Base-by-base conservation (phyloP, 2,329 filamentous ascomycete genomes). In the Tolypocladium cylindrosporum region DNA sequence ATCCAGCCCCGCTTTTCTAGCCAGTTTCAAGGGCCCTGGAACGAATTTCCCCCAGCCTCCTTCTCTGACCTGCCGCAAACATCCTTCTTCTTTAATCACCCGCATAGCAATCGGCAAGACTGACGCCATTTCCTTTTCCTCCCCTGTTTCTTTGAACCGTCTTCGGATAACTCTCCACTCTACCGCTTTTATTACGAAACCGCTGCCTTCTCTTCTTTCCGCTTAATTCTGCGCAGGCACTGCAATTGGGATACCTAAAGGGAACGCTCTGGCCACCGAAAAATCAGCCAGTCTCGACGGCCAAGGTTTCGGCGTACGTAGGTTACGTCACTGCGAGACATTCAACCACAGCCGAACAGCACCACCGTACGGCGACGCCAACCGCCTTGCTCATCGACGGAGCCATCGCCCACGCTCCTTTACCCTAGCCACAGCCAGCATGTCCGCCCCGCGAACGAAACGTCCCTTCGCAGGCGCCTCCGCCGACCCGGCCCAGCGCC, bases 381-480 rank as follows among this genome's bases (percentile, higher is more conserved):
- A n/a, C 10, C 31, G 48, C 10, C 48, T 36, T 21, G 48, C 48
- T 52, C 48, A 14, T 16, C 42, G 31, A 39, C 54, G 10, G 27
- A 34, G 36, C 24, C 34, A 31, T 39, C 10, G 10, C 19, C 34
- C 6, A 36, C 14, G n/a, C 31, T 40, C 34, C 41, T 21, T 52
- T 1, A 8, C 36, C 54, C 40, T 41, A 55, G 36, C 5, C 54
- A 24, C 19, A 58, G n/a, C 41, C 21, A 36, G 52, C 34, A 83
- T 84, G 81, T 78, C 80, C 37, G 74, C 71, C 57, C 78, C 79
- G 34, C 77, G 81, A 66, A 77, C 76, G 56, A 87, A 87, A 74
- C 82, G 83, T 55, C 82, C 78, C 60, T 86, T 86, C 67, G 79
- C 81, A 58, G 83, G 83, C 66, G 78, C 80, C 56, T 73, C 82